These are phyloP conservation scores for Mariannaea elegans DNA, from an alignment of 2,329 filamentous ascomycete genomes.

Conservation along the genomic window DNA sequence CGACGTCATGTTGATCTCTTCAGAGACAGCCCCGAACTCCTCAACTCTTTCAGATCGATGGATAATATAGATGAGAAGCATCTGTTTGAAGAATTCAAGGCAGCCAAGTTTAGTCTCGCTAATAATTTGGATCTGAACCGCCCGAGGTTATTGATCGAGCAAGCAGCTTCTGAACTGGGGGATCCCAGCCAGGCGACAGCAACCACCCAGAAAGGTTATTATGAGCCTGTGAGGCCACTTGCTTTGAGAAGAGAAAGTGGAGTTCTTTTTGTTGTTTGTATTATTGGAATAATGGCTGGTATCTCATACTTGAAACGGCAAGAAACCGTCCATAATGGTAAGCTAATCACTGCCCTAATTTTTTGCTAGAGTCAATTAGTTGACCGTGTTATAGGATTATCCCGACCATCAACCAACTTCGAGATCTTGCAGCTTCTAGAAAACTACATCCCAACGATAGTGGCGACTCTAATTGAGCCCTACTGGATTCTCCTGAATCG, in stretches of 20 bases:
- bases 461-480: slow-evolving; percentile 66
- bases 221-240: slow-evolving; percentile 37
- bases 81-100: not conserved
- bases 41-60: slow-evolving; percentile 8
- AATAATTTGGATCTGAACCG: not conserved
- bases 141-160: not conserved
- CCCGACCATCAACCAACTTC: slow-evolving; percentile 42
- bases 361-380: not conserved
- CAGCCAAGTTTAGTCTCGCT: slow-evolving; percentile 28
- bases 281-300: slow-evolving; percentile 23
- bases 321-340: slow-evolving; percentile 33
- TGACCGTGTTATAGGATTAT: slow-evolving; percentile 38
- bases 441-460: slow-evolving; percentile 61
- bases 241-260: slow-evolving; percentile 31
- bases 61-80: slow-evolving; percentile 28
- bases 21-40: slow-evolving; percentile 19
- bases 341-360: not conserved
- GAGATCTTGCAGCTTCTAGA: slow-evolving; percentile 50
- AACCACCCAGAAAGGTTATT: slow-evolving; percentile 27
- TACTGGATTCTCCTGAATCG: slow-evolving; percentile 65
- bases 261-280: slow-evolving; percentile 11
- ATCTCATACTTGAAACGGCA: slow-evolving; percentile 38
- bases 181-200: not conserved
- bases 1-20: slow-evolving; percentile 30
- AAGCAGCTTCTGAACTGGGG: not conserved